Evolutionary conservation across 345 rosid species (phyloP), one percentile per base, ranked within the genome.

Genomic region (Cochlearia excelsa): DNA sequence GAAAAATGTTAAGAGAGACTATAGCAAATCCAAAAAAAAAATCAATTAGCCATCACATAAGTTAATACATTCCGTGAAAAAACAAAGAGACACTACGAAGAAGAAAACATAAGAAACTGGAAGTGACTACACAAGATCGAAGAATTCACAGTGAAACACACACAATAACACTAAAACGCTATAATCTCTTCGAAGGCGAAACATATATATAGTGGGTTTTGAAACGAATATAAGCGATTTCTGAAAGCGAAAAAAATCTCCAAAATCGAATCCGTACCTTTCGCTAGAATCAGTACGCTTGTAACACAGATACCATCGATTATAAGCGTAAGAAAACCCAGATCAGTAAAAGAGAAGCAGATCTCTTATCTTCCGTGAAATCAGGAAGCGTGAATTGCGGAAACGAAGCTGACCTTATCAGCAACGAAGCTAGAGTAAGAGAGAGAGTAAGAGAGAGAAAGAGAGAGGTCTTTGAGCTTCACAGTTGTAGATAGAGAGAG

Each of bases 391-490:
- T 29, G 58, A 70, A 63, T 63, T 54, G 54, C 69, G 74, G 54
- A 59, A 69, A 43, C 59, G 74, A 70, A 48, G 74, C 62, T 56
- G 74, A 70, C 63, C 63, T 52, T 62, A 62, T 68, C 74, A 70
- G 54, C 59, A 54, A 68, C 2, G 35, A 51, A 67, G 54, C 3
- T 51, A 59, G 61, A 46, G 54, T 41, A 16, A 16, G 23, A 38
- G 23, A 16, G 23, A 16, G 23, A 16, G 23, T 16, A 42, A 61
- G 34, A 37, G 34, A 48, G 5, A 29, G 49, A 51, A 54, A 59
- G 3, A 59, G 48, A 59, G 47, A 54, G 7, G 49, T 28, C 31
- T 61, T 30, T 16, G 23, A 16, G 54, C 38, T 50, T 31, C 39
- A n/a, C 31, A n/a, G 26, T 50, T 50, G 54, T 9, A 30, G 55